These are phyloP conservation scores for Amaranthus cruentus DNA, from an alignment of 148 eudicot species.

Conservation along the genomic window DNA sequence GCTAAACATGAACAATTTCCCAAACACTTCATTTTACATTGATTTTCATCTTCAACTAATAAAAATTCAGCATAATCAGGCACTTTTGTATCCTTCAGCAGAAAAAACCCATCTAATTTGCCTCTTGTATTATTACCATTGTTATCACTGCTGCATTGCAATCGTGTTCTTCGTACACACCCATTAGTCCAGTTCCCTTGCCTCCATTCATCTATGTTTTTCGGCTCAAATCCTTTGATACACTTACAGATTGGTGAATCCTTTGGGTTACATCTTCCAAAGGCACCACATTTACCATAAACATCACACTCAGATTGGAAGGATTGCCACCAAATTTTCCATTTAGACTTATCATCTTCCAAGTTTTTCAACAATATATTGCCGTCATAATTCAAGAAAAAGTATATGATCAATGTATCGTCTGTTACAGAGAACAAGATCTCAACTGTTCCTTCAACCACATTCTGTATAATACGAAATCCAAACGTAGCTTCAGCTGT, in stretches of 20 bases:
- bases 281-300: conserved; percentile 33
- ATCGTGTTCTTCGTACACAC: conserved; percentile 23
- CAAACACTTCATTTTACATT: too few relatives aligned
- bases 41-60: too few relatives aligned
- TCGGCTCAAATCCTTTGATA: conserved; percentile 34
- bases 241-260: conserved; percentile 24
- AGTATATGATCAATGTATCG: conserved; percentile 10
- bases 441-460: conserved; percentile 4
- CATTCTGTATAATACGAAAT: too few relatives aligned
- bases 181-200: conserved; percentile 29
- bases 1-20: too few relatives aligned
- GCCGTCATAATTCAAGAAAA: too few relatives aligned
- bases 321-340: conserved; percentile 17
- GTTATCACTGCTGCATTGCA: conserved; percentile 27
- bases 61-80: conserved; percentile 13
- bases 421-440: conserved; percentile 20
- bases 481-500: too few relatives aligned
- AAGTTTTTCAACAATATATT: not conserved
- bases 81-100: conserved; percentile 26
- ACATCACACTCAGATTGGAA: conserved; percentile 23
- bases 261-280: conserved; percentile 23
- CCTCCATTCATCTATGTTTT: conserved; percentile 24
- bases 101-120: conserved; percentile 42
- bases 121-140: conserved; percentile 9
- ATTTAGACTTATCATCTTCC: conserved; percentile 17